Evolutionary conservation across 2,329 filamentous ascomycete species (phyloP).

Genomic region (Colletotrichum theobromicola): DNA sequence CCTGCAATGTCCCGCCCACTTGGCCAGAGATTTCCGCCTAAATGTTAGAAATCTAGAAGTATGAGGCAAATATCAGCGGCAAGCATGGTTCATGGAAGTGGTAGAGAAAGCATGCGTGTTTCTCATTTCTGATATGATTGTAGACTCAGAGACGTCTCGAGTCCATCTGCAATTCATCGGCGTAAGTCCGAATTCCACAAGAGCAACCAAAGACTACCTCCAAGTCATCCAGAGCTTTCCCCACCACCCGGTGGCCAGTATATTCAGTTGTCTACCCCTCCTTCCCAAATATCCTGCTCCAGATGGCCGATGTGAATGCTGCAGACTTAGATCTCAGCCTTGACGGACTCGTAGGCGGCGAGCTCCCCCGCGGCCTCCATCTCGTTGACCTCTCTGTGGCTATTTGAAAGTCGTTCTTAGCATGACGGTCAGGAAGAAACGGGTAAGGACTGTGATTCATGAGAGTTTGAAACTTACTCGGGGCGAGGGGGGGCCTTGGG

Average conservation of each 20-base stretch:
- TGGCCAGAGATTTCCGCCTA: not conserved
- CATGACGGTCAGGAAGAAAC: no score
- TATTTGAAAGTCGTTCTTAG: not conserved
- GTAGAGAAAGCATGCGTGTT: not conserved
- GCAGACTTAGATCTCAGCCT: not conserved
- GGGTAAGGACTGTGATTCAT: not conserved
- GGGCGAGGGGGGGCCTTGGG: not conserved
- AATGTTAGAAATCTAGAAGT: not conserved
- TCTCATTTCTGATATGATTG: not conserved
- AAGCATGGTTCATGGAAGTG: not conserved
- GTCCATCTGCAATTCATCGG: not conserved
- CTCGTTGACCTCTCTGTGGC: not conserved
- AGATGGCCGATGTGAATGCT: not conserved
- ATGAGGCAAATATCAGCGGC: not conserved
- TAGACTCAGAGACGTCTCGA: not conserved
- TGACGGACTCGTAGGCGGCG: not conserved
- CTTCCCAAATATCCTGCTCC: not conserved
- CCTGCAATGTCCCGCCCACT: not conserved
- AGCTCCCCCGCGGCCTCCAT: not conserved
- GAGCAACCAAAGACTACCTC: not conserved
- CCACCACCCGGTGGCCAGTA: not conserved
- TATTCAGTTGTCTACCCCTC: not conserved
- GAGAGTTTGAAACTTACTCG: not conserved
- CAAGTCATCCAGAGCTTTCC: not conserved
- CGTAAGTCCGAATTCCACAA: not conserved